Conservation (phyloP, 2,329 filamentous ascomycete species). For the Neophaeococcomyces mojaviensis region DNA sequence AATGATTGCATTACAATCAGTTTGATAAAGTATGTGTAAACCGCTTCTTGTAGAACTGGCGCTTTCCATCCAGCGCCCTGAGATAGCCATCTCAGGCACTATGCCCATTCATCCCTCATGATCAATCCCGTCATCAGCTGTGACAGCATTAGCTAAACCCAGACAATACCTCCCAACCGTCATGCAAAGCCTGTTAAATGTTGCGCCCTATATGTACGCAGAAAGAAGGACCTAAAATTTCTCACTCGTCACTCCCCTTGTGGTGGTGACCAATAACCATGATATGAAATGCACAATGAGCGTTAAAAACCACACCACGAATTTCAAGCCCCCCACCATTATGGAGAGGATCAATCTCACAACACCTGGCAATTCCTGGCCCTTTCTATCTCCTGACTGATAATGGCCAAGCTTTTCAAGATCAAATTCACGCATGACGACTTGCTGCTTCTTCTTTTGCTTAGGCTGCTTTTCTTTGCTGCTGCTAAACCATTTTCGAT, state of each 20-base stretch:
- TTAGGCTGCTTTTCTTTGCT: slow-evolving; percentile 14
- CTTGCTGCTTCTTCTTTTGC: slow-evolving; percentile 26
- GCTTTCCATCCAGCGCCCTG: too few species aligned
- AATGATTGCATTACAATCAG: too few species aligned
- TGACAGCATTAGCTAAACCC: too few species aligned
- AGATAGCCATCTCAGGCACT: too few species aligned
- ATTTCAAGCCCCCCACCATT: slow-evolving; percentile 32
- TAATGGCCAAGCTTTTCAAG: slow-evolving; percentile 38
- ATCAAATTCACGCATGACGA: slow-evolving; percentile 37
- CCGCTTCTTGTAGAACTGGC: too few species aligned
- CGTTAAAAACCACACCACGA: slow-evolving; percentile 33
- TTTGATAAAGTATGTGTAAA: too few species aligned
- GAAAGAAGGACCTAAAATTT: slow-evolving; percentile 28
- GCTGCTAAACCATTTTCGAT: slow-evolving; percentile 16
- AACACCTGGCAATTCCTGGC: slow-evolving; percentile 33
- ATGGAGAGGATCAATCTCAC: slow-evolving; percentile 30
- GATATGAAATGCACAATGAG: slow-evolving; percentile 33
- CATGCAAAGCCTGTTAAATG: too few species aligned
- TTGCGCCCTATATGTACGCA: too few species aligned
- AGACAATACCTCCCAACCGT: too few species aligned
- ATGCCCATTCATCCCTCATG: too few species aligned
- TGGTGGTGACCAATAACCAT: slow-evolving; percentile 34
- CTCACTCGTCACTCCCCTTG: slow-evolving; percentile 35
- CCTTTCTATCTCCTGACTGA: slow-evolving; percentile 29
- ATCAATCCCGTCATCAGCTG: too few species aligned